Percentiles rank a stretch among this genome's conserved stretches.
Conservation (phyloP, 371 early-diverging fungal genomes). For the Zychaea mexicana region DNA sequence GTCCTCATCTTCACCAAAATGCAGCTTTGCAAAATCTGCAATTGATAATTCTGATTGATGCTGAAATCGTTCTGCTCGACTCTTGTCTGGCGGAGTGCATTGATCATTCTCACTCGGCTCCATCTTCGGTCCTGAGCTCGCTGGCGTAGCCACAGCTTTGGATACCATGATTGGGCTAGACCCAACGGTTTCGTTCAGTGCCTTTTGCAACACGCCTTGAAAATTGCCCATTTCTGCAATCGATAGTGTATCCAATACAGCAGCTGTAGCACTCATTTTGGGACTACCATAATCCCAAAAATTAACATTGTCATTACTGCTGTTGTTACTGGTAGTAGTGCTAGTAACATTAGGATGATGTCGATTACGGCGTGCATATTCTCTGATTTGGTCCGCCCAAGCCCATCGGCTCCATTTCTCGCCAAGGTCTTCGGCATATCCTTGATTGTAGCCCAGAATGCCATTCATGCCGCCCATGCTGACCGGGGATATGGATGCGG, state of each 20-base stretch:
- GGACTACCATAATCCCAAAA: slow-evolving; percentile 17
- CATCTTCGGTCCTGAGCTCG: slow-evolving; percentile 8
- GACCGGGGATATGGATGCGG: slow-evolving; percentile 22
- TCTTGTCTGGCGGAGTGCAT: neutral
- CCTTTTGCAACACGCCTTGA: slow-evolving; percentile 31
- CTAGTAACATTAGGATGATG: neutral
- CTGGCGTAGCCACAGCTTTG: slow-evolving; percentile 24
- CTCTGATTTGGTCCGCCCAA: slow-evolving; percentile 28
- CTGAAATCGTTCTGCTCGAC: slow-evolving; percentile 3
- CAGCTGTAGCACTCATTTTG: neutral
- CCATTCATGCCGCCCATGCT: slow-evolving; percentile 37
- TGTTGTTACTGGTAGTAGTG: too few species aligned
- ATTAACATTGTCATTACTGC: neutral
- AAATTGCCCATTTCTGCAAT: slow-evolving; percentile 15
- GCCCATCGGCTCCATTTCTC: slow-evolving; percentile 45
- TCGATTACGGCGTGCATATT: slow-evolving; percentile 6
- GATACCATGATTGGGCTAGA: slow-evolving; percentile 41
- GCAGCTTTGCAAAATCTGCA: slow-evolving; percentile 11
- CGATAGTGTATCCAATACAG: slow-evolving; percentile 20
- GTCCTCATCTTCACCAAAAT: slow-evolving; percentile 8
- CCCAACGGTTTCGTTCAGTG: slow-evolving; percentile 26
- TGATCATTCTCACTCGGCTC: slow-evolving; percentile 2
- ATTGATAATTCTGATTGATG: slow-evolving; percentile 8
- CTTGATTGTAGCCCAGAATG: slow-evolving; percentile 33
- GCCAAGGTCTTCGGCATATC: slow-evolving; percentile 41